phyloP scores from a whole-genome alignment of 352 stramenopile genomes.

The Globisporangium abappressorium region DNA sequence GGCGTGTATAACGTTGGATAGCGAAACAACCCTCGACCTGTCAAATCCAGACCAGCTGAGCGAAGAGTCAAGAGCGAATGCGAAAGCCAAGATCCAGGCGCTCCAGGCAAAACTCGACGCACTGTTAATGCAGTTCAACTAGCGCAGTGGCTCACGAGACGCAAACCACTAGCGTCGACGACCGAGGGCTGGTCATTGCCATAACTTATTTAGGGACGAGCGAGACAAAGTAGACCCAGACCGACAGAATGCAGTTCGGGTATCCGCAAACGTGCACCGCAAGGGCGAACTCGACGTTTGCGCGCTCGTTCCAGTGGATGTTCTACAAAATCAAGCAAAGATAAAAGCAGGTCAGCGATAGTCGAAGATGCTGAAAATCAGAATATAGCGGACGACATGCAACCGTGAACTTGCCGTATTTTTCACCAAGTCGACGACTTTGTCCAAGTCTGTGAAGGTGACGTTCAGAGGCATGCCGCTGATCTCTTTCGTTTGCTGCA shows the following conservation, averaged over 20 bases:
- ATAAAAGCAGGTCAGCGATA: conserved; percentile 9
- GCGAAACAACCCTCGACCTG: conserved; percentile 55
- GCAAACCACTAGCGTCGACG: no score
- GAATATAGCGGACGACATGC: conserved; percentile 4
- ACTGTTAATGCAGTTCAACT: conserved; percentile 61
- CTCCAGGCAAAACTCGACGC: conserved; percentile 70
- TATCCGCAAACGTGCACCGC: conserved; percentile 85
- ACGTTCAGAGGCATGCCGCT: conserved; percentile 83
- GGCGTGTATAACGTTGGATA: conserved; percentile 59
- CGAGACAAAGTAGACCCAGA: conserved; percentile 92
- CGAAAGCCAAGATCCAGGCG: conserved; percentile 58
- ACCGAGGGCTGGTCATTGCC: background rate
- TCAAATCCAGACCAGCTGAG: conserved; percentile 62
- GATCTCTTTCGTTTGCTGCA: conserved; percentile 48
- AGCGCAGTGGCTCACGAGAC: background rate
- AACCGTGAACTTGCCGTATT: conserved; percentile 59
- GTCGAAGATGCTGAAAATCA: background rate
- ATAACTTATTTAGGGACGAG: conserved; percentile 35
- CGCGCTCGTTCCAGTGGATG: conserved; percentile 86
- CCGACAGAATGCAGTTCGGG: conserved; percentile 83
- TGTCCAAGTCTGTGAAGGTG: conserved; percentile 85
- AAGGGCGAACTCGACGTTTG: conserved; percentile 89
- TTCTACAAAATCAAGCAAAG: conserved; percentile 38
- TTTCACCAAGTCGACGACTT: conserved; percentile 79
- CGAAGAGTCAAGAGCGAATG: conserved; percentile 50